These are phyloP conservation scores for Fusarium robinianum DNA, from an alignment of 2,329 filamentous ascomycete genomes.

Conservation along the genomic window DNA sequence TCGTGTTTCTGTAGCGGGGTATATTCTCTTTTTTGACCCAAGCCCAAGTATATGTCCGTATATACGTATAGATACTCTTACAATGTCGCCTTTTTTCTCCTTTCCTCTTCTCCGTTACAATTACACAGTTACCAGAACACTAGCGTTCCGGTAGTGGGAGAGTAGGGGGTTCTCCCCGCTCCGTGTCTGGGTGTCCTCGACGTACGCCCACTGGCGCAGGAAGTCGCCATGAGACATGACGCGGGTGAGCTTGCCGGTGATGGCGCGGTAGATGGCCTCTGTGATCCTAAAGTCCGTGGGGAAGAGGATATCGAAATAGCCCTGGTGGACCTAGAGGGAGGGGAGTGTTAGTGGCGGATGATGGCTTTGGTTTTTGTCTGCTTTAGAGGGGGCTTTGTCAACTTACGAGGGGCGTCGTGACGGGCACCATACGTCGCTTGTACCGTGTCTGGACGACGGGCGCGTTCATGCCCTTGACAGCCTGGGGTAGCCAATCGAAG, in stretches of 20 bases:
- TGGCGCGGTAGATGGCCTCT: constrained; percentile 88
- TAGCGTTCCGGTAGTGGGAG: constrained; percentile 94
- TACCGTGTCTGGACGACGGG: constrained; percentile 97
- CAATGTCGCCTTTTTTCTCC: constrained; percentile 1
- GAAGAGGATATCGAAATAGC: constrained; percentile 98
- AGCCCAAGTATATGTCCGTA: constrained; percentile 14
- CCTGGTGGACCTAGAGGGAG: constrained; percentile 80
- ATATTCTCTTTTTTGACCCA: constrained; percentile 24
- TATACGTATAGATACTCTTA: background rate
- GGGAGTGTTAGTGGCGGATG: constrained; percentile 20
- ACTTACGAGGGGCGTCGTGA: constrained; percentile 85
- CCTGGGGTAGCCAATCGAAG: constrained; percentile 84
- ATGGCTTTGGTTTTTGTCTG: too few species aligned
- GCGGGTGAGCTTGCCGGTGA: constrained; percentile 88
- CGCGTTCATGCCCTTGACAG: constrained; percentile 82
- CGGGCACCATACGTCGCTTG: constrained; percentile 82
- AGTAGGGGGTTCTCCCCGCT: constrained; percentile 93
- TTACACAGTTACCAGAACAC: constrained; percentile 84
- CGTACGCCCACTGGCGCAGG: constrained; percentile 83
- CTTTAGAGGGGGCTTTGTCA: too few species aligned
- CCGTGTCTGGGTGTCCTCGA: constrained; percentile 85
- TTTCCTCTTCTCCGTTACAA: background rate
- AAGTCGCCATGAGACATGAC: constrained; percentile 90
- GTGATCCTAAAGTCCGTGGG: constrained; percentile 92
- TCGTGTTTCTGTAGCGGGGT: constrained; percentile 24